Evolutionary conservation across 169 alveolate species (phyloP), one percentile per base, ranked within the genome.

Genomic region (Babesia bovis): DNA sequence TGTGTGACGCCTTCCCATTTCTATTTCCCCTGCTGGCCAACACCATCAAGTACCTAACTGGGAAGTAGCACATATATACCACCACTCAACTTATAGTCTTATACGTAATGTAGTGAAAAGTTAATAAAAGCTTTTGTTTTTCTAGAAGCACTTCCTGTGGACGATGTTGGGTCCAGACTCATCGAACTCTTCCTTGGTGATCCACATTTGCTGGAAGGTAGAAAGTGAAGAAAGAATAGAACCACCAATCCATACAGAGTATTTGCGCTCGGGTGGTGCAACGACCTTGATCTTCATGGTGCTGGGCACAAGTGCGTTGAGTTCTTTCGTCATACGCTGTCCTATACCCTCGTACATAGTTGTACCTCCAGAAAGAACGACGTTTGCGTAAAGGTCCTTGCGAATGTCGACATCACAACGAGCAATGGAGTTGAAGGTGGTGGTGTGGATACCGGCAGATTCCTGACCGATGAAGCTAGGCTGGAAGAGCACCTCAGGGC

Each of bases 241-340:
- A 2, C 99, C 99, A 41, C 99, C 99, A 55, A 96, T 97, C 99
- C 99, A 98, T 55, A 96, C 99, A 23, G 98, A 95, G 90, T 94
- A 96, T 87, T 97, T 96, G 70, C 99, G 94, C 75, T 97, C 99
- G 28, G 99, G 98, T 4, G 99, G 99, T n/a, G 98, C 98, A 41
- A 95, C 97, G 63, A 98, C 98, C 92, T 95, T 96, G 87, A 97
- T 93, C 90, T 95, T 96, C 98, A 95, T 92, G 33, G 98, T 91
- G 58, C 98, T 93, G 15, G 99, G 99, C 17, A 98, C 99, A 75
- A 95, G 78, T 33, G 94, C 94, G 30, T 98, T 94, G 52, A 98
- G 94, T 89, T 98, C 99, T 76, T 95, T 96, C 42, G 98, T 95
- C 89, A 97, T 84, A 76, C 99, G 92, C 88, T 97, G 99, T 26